Base-by-base conservation (phyloP, 495 filamentous ascomycete genomes). In the Viridothelium virens region DNA sequence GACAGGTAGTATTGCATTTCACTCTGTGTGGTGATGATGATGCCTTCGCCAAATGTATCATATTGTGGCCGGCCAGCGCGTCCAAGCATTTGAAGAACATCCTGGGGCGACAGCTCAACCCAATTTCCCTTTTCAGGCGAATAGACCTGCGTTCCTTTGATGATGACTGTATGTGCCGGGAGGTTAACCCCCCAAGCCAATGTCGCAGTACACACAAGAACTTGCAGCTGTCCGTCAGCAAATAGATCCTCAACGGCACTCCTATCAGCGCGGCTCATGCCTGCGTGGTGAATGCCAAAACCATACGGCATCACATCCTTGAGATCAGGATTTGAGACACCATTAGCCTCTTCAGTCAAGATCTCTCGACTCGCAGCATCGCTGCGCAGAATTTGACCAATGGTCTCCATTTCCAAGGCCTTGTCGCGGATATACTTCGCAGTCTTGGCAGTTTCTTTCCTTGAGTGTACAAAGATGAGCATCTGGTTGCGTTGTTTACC, bases 111-210 rank as follows among this genome's bases (percentile, higher is more conserved):
- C 66, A 99, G 74, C 72, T 99, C 95, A 16, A 99, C 95, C 92
- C 94, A 99, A 74, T 90, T 92, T 78, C 94, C 94, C 77, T 97
- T 97, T 74, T 99, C 94, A 0, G 94, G 95, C 3, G 95, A 97
- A 75, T 99, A 99, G 47, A 97, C 88, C 74, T 96, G 91, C 0
- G 94, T 99, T 47, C 92, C 92, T 74, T 97, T 97, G 77, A 97
- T 97, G 74, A 97, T 92, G 69, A 97, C 92, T 0, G 92, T 96
- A 71, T 97, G 92, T 1, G 92, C 92, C 9, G 92, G 92, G 65
- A 97, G 79, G 75, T 97, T 97, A 70, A 97, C 91, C 83, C 92
- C 92, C 92, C 92, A 97, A 6, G 92, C 92, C 63, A 97, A 82
- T 33, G 94, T 99, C 48, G 94, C 93, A 1, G 94, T 99, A 80